Percentiles rank a stretch among this genome's conserved stretches.
These are phyloP conservation scores for Linnemannia zychae DNA, from an alignment of 192 early-diverging fungal genomes.

Conservation along the genomic window DNA sequence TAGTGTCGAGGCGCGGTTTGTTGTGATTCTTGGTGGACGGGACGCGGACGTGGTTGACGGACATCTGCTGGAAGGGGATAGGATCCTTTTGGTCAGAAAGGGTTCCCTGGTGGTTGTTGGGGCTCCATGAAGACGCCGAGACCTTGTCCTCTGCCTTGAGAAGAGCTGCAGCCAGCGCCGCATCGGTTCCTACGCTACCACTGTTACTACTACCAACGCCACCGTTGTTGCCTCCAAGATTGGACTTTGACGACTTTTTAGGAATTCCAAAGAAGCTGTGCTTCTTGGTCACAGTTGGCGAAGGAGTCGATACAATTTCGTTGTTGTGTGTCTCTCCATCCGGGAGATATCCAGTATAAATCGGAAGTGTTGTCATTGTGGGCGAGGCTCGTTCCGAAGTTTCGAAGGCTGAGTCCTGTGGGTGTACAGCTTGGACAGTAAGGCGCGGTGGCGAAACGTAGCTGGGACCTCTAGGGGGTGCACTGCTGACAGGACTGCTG, in stretches of 20 bases:
- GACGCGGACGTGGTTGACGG: not conserved
- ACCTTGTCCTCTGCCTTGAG: slow-evolving; percentile 25
- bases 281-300: not conserved
- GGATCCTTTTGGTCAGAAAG: not conserved
- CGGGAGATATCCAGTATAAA: not conserved
- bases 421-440: not conserved
- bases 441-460: not conserved
- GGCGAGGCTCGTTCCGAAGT: not conserved
- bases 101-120: not conserved
- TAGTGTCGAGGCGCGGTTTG: not conserved
- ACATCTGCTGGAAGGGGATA: not conserved
- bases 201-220: not conserved
- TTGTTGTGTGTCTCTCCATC: not conserved
- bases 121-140: not conserved
- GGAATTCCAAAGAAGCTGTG: not conserved
- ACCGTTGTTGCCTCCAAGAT: not conserved
- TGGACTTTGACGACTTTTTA: not conserved
- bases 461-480: not conserved
- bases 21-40: not conserved
- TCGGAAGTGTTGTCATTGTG: not conserved
- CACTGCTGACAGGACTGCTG: not conserved
- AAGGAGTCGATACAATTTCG: not conserved
- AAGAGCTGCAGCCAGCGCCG: slow-evolving; percentile 29
- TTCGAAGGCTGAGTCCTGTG: not conserved
- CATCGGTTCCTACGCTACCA: not conserved